Conservation (phyloP, 345 rosid genomes). For the Diplotaxis tenuifolia region DNA sequence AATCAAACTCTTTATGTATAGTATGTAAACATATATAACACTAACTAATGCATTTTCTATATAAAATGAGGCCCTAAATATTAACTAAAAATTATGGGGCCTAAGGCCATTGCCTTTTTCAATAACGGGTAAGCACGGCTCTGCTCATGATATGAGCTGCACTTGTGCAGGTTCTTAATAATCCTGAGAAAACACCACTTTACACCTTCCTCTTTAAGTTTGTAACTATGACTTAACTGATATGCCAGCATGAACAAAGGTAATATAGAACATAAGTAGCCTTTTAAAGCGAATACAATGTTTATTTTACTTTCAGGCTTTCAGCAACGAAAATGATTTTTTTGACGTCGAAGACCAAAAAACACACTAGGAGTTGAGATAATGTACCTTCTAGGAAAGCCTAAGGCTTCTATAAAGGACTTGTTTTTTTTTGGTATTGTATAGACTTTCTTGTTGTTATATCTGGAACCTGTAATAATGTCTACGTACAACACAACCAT, state of each 20-base stretch:
- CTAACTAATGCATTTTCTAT: too few relatives aligned
- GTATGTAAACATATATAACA: too few relatives aligned
- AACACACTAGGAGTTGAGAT: background rate
- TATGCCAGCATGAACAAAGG: slow-evolving; percentile 75
- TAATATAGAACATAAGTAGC: slow-evolving; percentile 2
- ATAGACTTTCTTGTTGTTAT: too few relatives aligned
- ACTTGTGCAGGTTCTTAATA: slow-evolving; percentile 74
- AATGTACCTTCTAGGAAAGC: background rate
- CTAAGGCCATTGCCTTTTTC: too few relatives aligned
- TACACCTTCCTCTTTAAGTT: slow-evolving; percentile 87
- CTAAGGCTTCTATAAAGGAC: too few relatives aligned
- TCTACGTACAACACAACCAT: background rate
- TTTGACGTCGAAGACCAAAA: background rate
- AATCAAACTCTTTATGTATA: too few relatives aligned
- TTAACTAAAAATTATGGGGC: too few relatives aligned
- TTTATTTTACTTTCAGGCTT: background rate
- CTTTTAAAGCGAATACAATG: background rate
- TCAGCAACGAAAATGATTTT: background rate
- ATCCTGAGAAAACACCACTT: slow-evolving; percentile 92
- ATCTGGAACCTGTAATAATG: background rate
- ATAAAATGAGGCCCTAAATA: too few relatives aligned
- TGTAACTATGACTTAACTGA: slow-evolving; percentile 91
- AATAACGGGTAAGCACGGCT: too few relatives aligned
- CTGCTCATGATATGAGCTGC: slow-evolving; percentile 21
- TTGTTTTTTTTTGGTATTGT: too few relatives aligned